Evolutionary conservation across 129 eudicot species (phyloP).

Genomic region (Artemisia argyi): DNA sequence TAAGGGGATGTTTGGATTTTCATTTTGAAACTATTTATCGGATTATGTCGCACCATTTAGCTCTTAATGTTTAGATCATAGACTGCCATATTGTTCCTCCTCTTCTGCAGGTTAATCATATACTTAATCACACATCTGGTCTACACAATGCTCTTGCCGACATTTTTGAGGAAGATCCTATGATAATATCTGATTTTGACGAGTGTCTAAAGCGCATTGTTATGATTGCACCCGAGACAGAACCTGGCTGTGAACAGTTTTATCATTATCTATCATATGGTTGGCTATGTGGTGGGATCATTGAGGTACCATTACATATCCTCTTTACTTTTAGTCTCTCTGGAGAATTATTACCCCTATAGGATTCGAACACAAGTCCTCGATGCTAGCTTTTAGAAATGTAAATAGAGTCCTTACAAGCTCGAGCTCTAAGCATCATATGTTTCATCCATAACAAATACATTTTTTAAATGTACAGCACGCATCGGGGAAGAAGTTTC

Average conservation of each 20-base stretch:
- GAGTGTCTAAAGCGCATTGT: constrained; percentile 60
- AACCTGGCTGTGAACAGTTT: constrained; percentile 65
- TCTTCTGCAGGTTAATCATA: constrained; percentile 35
- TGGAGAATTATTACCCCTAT: background rate
- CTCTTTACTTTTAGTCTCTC: constrained; percentile 4
- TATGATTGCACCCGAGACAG: constrained; percentile 53
- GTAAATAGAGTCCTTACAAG: too few species aligned
- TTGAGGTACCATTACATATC: constrained; percentile 52
- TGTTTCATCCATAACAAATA: background rate
- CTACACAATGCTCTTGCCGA: constrained; percentile 53
- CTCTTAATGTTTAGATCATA: too few species aligned
- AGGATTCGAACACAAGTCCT: background rate
- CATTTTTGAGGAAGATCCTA: constrained; percentile 49
- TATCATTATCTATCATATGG: constrained; percentile 82
- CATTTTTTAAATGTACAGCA: constrained; percentile 40
- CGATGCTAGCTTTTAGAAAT: background rate
- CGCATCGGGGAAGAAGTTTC: constrained; percentile 72
- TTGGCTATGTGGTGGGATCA: constrained; percentile 85
- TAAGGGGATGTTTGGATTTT: background rate
- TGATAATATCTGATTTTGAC: constrained; percentile 54
- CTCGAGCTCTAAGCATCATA: too few species aligned
- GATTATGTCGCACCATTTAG: too few species aligned
- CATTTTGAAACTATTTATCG: background rate
- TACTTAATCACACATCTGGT: constrained; percentile 16
- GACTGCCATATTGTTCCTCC: background rate